phyloP scores from a whole-genome alignment of 805 yeast species.

The Myxozyma monticola region DNA sequence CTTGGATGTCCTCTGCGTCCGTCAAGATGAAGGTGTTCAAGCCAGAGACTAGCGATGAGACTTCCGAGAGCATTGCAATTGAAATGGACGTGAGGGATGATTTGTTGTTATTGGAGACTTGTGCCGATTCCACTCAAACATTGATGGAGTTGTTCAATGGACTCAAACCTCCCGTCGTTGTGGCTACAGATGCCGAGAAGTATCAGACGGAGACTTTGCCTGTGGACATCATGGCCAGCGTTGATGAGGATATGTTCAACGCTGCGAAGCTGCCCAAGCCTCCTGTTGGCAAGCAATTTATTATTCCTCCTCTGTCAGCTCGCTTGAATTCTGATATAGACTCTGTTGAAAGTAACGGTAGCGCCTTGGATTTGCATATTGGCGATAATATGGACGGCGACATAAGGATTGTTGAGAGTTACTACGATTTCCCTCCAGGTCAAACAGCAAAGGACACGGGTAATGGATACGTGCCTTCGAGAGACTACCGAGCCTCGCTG shows the following conservation, averaged over 20 bases:
- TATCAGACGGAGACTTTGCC: conserved; percentile 46
- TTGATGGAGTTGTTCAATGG: conserved; percentile 67
- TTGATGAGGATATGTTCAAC: conserved; percentile 43
- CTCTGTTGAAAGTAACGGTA: not conserved
- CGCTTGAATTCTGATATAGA: not conserved
- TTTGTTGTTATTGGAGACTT: conserved; percentile 40
- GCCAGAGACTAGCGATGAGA: conserved; percentile 34
- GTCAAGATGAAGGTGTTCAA: conserved; percentile 10
- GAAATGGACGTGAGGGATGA: conserved; percentile 35
- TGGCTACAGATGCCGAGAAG: conserved; percentile 56
- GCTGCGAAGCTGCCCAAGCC: not conserved
- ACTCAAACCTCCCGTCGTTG: conserved; percentile 64
- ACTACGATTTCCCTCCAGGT: conserved; percentile 28
- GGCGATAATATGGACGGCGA: too few relatives aligned
- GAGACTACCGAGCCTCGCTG: not conserved
- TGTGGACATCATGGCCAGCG: conserved; percentile 46
- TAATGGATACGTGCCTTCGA: not conserved
- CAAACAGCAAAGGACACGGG: not conserved
- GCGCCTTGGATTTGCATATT: too few relatives aligned
- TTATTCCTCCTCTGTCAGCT: not conserved
- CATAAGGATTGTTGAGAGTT: conserved; percentile 39
- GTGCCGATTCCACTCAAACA: conserved; percentile 85
- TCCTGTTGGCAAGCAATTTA: not conserved
- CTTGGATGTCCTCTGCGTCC: conserved; percentile 37
- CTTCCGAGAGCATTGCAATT: conserved; percentile 10